phyloP scores from a whole-genome alignment of 441 rosid genomes.

The Aquilaria agallochum region DNA sequence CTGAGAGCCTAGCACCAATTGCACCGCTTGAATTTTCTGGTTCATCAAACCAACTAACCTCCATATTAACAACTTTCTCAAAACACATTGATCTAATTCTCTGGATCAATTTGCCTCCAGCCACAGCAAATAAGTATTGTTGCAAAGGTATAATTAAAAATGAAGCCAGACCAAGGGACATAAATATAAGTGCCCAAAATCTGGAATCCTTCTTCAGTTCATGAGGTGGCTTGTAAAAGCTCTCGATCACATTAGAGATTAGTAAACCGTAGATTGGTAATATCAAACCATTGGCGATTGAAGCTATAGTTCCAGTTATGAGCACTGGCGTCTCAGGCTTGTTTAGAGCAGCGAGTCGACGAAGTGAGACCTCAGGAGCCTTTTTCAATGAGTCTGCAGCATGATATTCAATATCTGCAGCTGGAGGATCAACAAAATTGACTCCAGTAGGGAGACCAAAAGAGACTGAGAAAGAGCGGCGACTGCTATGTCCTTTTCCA shows the following conservation, averaged over 20 bases:
- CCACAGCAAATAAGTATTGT: constrained; percentile 35
- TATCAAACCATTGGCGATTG: constrained; percentile 28
- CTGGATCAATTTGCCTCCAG: constrained; percentile 39
- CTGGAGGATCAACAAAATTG: constrained; percentile 7
- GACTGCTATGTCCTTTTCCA: constrained; percentile 20
- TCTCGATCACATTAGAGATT: constrained; percentile 30
- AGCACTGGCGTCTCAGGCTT: constrained; percentile 40
- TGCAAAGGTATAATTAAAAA: constrained; percentile 27
- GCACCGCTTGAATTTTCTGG: constrained; percentile 48
- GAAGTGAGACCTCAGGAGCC: constrained; percentile 22
- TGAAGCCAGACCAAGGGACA: constrained; percentile 33
- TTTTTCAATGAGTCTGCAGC: constrained; percentile 4
- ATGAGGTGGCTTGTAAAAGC: constrained; percentile 30
- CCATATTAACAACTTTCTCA: constrained; percentile 45
- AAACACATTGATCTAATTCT: constrained; percentile 42
- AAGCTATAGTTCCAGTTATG: constrained; percentile 35
- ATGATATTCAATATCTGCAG: neutral
- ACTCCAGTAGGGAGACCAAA: constrained; percentile 20
- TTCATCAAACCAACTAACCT: constrained; percentile 57
- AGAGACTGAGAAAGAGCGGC: constrained; percentile 23
- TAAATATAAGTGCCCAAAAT: constrained; percentile 36
- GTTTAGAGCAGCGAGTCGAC: constrained; percentile 39
- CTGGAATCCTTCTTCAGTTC: constrained; percentile 28
- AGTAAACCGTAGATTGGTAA: constrained; percentile 39
- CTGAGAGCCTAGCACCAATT: constrained; percentile 45